These are phyloP conservation scores for Pseudotsuga menziesii DNA, from an alignment of 75 land plant species.

Conservation along the genomic window DNA sequence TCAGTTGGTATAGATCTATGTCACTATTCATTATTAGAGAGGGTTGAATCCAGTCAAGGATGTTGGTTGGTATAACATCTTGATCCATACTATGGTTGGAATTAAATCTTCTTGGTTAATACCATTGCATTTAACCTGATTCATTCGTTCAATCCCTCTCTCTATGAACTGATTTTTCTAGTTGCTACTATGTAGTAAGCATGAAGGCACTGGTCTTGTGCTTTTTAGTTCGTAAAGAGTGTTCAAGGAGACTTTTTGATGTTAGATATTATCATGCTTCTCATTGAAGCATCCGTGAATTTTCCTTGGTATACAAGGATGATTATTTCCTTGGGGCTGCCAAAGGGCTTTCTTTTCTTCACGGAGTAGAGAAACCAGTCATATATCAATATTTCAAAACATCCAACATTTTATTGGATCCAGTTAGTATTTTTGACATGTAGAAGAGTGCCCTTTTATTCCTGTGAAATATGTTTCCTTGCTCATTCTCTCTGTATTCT, in stretches of 20 bases:
- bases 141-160: not conserved
- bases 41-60: not conserved
- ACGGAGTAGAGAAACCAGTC: slow-evolving; percentile 66
- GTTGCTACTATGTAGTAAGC: too few species aligned
- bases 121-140: not conserved
- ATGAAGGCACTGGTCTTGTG: too few species aligned
- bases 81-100: not conserved
- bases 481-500: too few species aligned
- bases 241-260: not conserved
- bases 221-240: not conserved
- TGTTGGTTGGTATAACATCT: not conserved
- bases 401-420: slow-evolving; percentile 69
- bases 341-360: slow-evolving; percentile 70
- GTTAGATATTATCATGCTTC: not conserved
- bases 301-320: slow-evolving; percentile 59
- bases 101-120: not conserved
- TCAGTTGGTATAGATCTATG: not conserved
- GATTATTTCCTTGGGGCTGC: slow-evolving; percentile 68
- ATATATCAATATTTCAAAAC: slow-evolving; percentile 83
- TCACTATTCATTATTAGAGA: not conserved
- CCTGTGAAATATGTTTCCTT: not conserved
- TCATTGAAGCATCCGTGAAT: slow-evolving; percentile 29
- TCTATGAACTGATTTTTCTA: not conserved
- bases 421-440: slow-evolving; percentile 23
- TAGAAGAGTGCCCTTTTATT: not conserved